These are phyloP conservation scores for Yamadazyma diddensiae DNA, from an alignment of 1,139 yeast genomes.

Conservation along the genomic window DNA sequence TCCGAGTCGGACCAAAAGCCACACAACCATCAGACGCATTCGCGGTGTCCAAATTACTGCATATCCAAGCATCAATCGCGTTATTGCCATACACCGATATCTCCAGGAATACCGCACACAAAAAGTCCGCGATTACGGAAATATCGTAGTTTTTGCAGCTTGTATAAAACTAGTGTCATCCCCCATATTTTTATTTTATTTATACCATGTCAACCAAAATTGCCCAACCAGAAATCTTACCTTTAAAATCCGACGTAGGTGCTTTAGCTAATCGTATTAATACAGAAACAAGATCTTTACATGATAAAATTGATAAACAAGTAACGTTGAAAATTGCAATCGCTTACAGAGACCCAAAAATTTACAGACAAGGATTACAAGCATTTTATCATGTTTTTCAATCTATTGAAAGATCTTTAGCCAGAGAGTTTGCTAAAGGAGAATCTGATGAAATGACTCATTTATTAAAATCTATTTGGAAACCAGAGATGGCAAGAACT, in stretches of 20 bases:
- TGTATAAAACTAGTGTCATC: background rate
- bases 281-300: slow-evolving; percentile 59
- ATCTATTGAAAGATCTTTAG: slow-evolving; percentile 59
- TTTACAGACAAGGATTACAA: slow-evolving; percentile 79
- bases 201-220: slow-evolving; percentile 1
- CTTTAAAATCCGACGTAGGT: slow-evolving; percentile 70
- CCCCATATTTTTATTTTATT: slow-evolving; percentile 1
- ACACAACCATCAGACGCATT: no score
- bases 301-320: slow-evolving; percentile 66
- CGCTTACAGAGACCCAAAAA: slow-evolving; percentile 71
- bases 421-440: slow-evolving; percentile 42
- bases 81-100: slow-evolving; percentile 15
- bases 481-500: slow-evolving; percentile 67
- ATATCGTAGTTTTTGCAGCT: slow-evolving; percentile 2
- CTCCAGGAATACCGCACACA: slow-evolving; percentile 13
- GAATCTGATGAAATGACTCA: slow-evolving; percentile 33
- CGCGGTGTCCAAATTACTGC: no score
- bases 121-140: slow-evolving; percentile 6
- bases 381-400: slow-evolving; percentile 74
- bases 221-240: slow-evolving; percentile 58
- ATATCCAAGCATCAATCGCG: no score
- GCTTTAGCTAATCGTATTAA: slow-evolving; percentile 83
- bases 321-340: slow-evolving; percentile 70
- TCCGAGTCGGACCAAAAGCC: no score
- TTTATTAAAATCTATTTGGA: slow-evolving; percentile 56